Base-by-base conservation (phyloP, 805 yeast species). In the Candida succiphila region DNA sequence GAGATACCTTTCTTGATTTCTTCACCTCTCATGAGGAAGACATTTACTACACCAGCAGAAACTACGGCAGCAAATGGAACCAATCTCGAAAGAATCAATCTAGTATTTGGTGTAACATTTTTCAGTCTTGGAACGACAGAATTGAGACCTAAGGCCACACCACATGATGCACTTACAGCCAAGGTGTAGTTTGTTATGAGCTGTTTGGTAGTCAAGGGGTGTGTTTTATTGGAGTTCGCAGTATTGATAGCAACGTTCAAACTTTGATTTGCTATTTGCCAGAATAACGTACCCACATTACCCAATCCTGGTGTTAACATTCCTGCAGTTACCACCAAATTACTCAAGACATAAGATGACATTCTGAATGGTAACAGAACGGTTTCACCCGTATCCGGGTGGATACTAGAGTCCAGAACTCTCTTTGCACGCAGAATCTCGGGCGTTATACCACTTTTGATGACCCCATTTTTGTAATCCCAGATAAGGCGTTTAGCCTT, bases 61-160 rank as follows among this genome's bases (percentile, higher is more conserved):
- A 88, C 96, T 24, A 92, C 99, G 2, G 99, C 99, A 1, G 97
- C 97, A 63, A 92, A 92, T 6, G 99, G 99, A 10, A 92, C 95
- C 37, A 92, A 67, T 44, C 99, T 78, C 27, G 88, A 79, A 36
- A 92, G 59, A 21, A 88, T 67, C 45, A 79, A 60, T 50, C 67
- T 76, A 2, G 96, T 75, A 37, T 64, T 63, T 2, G 94, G 77
- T n/a, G 71, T 56, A n/a, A 92, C 52, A 23, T 68, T 64, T 45
- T 72, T 81, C 49, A 92, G 63, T 42, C 80, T 71, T 15, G 97
- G 97, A n/a, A 92, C 96, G 21, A 87, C 51, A 17, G 94, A 72
- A 46, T 89, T 88, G 37, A 92, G 71, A 7, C 99, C 98, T 17
- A 92, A 61, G 0, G 98, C 98, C 5, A 92, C 97, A 43, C 87